Conservation (phyloP, 2,329 filamentous ascomycete genomes). For the Fusarium haematococcum region DNA sequence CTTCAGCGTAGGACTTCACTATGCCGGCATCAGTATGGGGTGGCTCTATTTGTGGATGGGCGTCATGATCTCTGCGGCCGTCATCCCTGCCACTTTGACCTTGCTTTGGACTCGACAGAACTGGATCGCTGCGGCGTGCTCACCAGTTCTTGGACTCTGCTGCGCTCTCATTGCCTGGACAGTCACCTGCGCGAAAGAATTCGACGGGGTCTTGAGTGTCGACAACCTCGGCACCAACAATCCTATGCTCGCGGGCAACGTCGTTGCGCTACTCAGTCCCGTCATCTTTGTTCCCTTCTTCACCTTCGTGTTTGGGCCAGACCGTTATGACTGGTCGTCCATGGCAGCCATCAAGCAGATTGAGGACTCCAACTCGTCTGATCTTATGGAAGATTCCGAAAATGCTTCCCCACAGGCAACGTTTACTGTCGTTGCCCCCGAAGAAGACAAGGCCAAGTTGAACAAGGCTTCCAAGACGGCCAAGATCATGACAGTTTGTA, state of each 20-base stretch:
- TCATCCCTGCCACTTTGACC: constrained; percentile 84
- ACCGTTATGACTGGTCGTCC: constrained; percentile 87
- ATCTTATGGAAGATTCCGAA: constrained; percentile 9
- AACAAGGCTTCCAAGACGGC: constrained; percentile 65
- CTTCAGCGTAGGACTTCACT: constrained; percentile 80
- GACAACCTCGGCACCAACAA: constrained; percentile 83
- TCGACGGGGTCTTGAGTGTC: constrained; percentile 77
- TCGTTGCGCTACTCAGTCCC: constrained; percentile 83
- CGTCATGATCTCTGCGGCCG: constrained; percentile 86
- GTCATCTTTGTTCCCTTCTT: constrained; percentile 79
- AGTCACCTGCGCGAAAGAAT: constrained; percentile 73
- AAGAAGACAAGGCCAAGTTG: constrained; percentile 62
- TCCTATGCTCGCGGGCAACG: constrained; percentile 89
- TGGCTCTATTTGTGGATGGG: constrained; percentile 94
- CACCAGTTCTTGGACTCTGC: constrained; percentile 74
- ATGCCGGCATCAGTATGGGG: constrained; percentile 85
- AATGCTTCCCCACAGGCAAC: constrained; percentile 5
- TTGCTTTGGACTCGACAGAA: constrained; percentile 86
- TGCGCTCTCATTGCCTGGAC: constrained; percentile 80
- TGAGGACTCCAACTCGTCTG: constrained; percentile 69
- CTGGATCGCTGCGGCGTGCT: constrained; percentile 74
- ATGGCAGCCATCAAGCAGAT: constrained; percentile 84
- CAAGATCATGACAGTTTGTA: constrained; percentile 47
- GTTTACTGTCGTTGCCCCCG: constrained; percentile 31
- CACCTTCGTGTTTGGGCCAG: constrained; percentile 68